Evolutionary conservation across 345 rosid species (phyloP), one percentile per base, ranked within the genome.

Genomic region (Mercurialis annua): DNA sequence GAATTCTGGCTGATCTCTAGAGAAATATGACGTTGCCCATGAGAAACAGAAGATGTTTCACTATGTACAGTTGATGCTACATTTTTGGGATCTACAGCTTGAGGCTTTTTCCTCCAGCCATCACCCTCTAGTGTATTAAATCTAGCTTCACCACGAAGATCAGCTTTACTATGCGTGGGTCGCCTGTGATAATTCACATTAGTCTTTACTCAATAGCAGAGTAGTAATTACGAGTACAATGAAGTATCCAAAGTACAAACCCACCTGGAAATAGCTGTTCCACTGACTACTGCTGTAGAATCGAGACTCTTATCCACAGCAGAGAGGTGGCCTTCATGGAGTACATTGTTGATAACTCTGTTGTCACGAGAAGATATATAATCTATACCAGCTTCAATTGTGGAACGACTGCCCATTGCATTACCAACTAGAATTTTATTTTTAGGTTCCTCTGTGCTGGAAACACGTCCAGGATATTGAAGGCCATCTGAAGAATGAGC

Each of bases 71-170:
- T 66, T 20, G 77, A 74, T 29, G 73, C 63, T 51, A 9, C 73
- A 73, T 18, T 59, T 21, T 81, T 66, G 44, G 73, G 58, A 62
- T 78, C 88, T 30, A 80, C 38, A 73, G 69, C 65, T 26, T 72
- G 72, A 69, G 76, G 51, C 70, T 73, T 87, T 78, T 77, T 85
- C 71, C 43, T 73, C 89, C 84, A 77, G 50, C 84, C 85, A 71
- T 86, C 96, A 69, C 33, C 73, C 65, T 90, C 88, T 73, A 82
- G 83, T 53, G 60, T 44, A 67, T 65, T 78, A 59, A 70, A 77
- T 77, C 85, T 88, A 79, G 82, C 85, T 70, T 77, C 80, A 65
- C 81, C 78, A 67, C 77, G 88, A 67, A 80, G 78, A 75, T 84
- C 90, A 64, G 78, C 69, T 79, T 81, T 82, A 50, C 81, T 77